Base-by-base conservation (phyloP, 2,329 filamentous ascomycete genomes). In the Neocucurbitaria cava region DNA sequence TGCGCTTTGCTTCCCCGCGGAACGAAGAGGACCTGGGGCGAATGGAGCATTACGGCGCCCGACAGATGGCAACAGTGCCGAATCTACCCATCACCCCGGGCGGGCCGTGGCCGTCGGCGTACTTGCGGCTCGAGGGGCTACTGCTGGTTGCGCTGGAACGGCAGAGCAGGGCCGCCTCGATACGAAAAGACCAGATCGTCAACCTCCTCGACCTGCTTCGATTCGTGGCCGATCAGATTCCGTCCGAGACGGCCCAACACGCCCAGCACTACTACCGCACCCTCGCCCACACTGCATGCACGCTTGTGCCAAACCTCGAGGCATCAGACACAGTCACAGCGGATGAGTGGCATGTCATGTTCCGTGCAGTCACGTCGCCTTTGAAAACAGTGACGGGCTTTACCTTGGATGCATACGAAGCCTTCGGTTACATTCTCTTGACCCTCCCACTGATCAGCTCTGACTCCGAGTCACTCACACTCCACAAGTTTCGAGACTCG, bases 371-470 rank as follows among this genome's bases (percentile, higher is more conserved):
- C 13, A 51, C 72, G 5, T 62, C 61, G 2, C 76, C 76, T 1
- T 52, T 78, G 39, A 68, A 54, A 13, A 64, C 58, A 35, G 64
- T 77, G 13, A 73, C 72, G 20, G 66, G 69, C 33, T 70, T 75
- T 38, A 75, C 73, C 3, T 44, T 73, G 49, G 69, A 73, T 20
- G 73, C 72, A 13, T 77, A 77, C 55, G 74, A 76, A 52, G 68
- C 72, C 31, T 76, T 76, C 60, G 73, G 71, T 8, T 62, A 66
- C 46, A 74, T 70, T 26, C 82, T 83, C 59, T 71, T 85, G 49
- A 78, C 76, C 0, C 73, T 59, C 51, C 69, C 52, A 59, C 70
- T 62, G 49, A 78, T 59, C 70, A 77, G 60, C 47, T 63, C 65
- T 24, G 61, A 66, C 44, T 66, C 65, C 0, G 58, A 46, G 7